Evolutionary conservation across 2,329 filamentous ascomycete genomes (phyloP).

Genomic region (Bretziella fagacearum): DNA sequence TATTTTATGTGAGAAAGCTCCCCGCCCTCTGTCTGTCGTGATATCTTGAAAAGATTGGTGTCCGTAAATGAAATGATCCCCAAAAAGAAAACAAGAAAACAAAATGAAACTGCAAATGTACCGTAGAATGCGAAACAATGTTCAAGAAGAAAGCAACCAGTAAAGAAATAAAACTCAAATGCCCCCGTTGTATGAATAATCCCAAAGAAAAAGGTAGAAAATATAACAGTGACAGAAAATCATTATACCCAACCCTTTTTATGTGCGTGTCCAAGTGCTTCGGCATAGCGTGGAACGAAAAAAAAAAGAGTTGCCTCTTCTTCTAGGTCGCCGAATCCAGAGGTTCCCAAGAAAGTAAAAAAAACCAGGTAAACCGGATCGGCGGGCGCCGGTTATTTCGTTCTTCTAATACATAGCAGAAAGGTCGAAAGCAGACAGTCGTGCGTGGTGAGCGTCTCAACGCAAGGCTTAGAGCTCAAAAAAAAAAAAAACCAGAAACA

Average conservation of each 20-base stretch:
- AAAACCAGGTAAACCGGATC: not conserved
- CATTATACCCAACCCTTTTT: constrained; percentile 10
- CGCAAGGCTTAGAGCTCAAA: not conserved
- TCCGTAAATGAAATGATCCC: no score
- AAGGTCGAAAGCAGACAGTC: constrained; percentile 12
- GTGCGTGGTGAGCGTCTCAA: no score
- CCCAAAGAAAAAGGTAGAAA: constrained; percentile 9
- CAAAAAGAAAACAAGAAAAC: not conserved
- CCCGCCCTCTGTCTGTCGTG: no score
- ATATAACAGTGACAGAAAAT: constrained; percentile 2
- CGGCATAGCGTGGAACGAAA: constrained; percentile 15
- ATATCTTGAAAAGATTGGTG: no score
- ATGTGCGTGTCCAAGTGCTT: constrained; percentile 14
- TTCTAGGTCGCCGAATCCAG: constrained; percentile 6
- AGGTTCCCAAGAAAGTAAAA: not conserved
- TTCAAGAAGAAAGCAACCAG: not conserved
- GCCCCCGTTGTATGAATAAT: not conserved
- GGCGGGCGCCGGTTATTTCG: constrained; percentile 12
- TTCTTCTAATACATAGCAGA: constrained; percentile 12
- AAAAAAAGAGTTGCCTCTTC: constrained; percentile 14
- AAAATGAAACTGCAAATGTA: not conserved
- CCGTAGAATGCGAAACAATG: not conserved
- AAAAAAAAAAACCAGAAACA: not conserved
- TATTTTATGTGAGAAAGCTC: no score
- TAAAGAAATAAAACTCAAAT: not conserved